These are phyloP conservation scores for Cyberlindnera nakhonratchasimensis DNA, from an alignment of 805 yeast species.

Conservation along the genomic window DNA sequence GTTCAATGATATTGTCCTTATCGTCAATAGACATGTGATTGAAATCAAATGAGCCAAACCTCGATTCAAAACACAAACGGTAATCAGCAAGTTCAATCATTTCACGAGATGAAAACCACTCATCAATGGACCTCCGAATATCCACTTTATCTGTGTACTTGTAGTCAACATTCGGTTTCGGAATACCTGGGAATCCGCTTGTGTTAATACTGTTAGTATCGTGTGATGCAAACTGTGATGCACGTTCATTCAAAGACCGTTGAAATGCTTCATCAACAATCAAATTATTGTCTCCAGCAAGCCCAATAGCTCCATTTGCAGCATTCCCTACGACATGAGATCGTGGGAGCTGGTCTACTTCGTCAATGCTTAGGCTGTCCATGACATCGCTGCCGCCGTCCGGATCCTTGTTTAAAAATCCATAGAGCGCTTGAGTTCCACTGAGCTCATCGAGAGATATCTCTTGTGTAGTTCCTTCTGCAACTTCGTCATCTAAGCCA, in stretches of 20 bases:
- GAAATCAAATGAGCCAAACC: constrained; percentile 13
- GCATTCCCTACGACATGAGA: constrained; percentile 2
- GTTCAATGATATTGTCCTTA: constrained; percentile 15
- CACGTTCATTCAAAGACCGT: constrained; percentile 33
- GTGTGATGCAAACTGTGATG: constrained; percentile 29
- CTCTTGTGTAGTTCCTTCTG: too few relatives aligned
- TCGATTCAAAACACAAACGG: constrained; percentile 4
- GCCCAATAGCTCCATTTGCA: constrained; percentile 16
- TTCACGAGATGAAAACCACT: constrained; percentile 43
- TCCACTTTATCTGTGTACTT: constrained; percentile 35
- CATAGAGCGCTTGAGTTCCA: background rate
- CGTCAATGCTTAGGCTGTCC: constrained; percentile 38
- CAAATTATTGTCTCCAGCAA: constrained; percentile 30
- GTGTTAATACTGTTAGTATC: constrained; percentile 14
- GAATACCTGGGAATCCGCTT: constrained; percentile 27
- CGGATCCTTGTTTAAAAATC: background rate
- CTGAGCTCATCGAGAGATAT: background rate
- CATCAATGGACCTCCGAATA: constrained; percentile 40
- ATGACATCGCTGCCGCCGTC: constrained; percentile 24
- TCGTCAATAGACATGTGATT: constrained; percentile 14
- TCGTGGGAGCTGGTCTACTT: constrained; percentile 34
- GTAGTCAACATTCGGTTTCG: constrained; percentile 45
- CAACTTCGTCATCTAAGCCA: background rate
- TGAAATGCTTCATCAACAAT: constrained; percentile 34
- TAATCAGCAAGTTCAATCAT: constrained; percentile 7